Base-by-base conservation (phyloP, 164 flowering plant species). In the Chloranthus sessilifolius region DNA sequence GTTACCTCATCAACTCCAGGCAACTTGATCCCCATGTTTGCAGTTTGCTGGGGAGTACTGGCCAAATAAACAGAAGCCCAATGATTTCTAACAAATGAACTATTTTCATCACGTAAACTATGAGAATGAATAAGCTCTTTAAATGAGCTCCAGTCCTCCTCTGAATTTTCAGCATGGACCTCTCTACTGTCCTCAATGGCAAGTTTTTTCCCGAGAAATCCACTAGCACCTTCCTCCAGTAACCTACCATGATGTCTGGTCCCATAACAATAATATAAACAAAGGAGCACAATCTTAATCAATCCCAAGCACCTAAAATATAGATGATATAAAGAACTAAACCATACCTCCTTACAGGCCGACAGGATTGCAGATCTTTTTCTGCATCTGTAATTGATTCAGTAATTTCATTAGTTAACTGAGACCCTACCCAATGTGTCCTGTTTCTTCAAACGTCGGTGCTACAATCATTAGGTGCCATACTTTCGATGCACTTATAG, bases 31-130 rank as follows among this genome's bases (percentile, higher is more conserved):
- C 99, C 97, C 80, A 89, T 52, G 39, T 58, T 68, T 42, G 92
- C 95, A 64, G 99, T 97, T 68, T 94, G 88, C 48, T 81, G 89
- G 22, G 99, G 99, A 37, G 96, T 94, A 61, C 88, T 85, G 39
- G 97, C 99, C 74, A 94, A 69, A 73, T 94, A 94, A 38, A 94
- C 99, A 64, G 96, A 76, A 51, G 99, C 89, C 97, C 97, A 94
- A 3, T 77, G 61, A 67, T 78, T 74, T 59, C 88, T 76, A 21
- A 97, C 99, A 72, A 89, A 94, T 19, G 74, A 68, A 35, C 58
- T 48, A 38, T 29, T 69, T 33, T 69, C 75, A 47, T 55, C 59
- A 40, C 78, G 62, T 14, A 52, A 43, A 21, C 52, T 58, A 31
- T 63, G 72, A 54, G 90, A 78, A 15, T 49, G 56, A 64, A 82